Percentiles rank a stretch among this genome's conserved stretches.
Evolutionary conservation across 495 filamentous ascomycete genomes (phyloP).

Genomic region (Chlorociboria aeruginascens): DNA sequence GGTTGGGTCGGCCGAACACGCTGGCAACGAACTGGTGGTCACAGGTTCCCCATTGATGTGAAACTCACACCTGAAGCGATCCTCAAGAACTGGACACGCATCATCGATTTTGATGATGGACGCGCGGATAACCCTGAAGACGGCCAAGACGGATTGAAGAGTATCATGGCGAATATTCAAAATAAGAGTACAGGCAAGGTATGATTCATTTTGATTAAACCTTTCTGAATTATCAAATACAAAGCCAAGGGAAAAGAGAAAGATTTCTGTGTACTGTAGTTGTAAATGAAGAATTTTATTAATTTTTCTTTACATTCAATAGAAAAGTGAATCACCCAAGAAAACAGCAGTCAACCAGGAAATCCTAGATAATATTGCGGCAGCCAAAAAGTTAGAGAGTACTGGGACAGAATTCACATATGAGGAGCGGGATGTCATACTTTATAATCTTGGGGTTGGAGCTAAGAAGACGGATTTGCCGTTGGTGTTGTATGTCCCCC

Average conservation of each 20-base stretch:
- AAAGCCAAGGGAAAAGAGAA: not conserved
- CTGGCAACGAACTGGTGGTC: constrained; percentile 88
- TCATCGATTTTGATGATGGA: constrained; percentile 80
- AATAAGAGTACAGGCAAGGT: constrained; percentile 42
- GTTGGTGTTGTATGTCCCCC: constrained; percentile 49
- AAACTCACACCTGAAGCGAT: constrained; percentile 82
- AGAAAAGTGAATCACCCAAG: constrained; percentile 21
- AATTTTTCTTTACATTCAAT: constrained; percentile 14
- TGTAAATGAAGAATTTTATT: constrained; percentile 15
- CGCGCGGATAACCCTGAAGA: constrained; percentile 84
- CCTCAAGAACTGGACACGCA: constrained; percentile 60
- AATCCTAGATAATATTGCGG: constrained; percentile 59
- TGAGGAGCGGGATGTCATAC: constrained; percentile 74
- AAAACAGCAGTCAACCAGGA: constrained; percentile 23
- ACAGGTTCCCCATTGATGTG: constrained; percentile 85
- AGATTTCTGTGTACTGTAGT: constrained; percentile 19
- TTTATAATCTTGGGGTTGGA: constrained; percentile 92
- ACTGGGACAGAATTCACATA: constrained; percentile 72
- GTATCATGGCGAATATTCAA: constrained; percentile 84
- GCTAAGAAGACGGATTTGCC: constrained; percentile 86
- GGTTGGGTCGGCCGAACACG: constrained; percentile 87
- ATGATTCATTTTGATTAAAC: constrained; percentile 9
- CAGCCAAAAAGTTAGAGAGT: constrained; percentile 58
- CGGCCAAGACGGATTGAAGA: constrained; percentile 61
- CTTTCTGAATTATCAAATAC: not conserved